Evolutionary conservation across 306 rosid genomes (phyloP), one percentile per base, ranked within the genome.

Genomic region (Cicer yamashitae): DNA sequence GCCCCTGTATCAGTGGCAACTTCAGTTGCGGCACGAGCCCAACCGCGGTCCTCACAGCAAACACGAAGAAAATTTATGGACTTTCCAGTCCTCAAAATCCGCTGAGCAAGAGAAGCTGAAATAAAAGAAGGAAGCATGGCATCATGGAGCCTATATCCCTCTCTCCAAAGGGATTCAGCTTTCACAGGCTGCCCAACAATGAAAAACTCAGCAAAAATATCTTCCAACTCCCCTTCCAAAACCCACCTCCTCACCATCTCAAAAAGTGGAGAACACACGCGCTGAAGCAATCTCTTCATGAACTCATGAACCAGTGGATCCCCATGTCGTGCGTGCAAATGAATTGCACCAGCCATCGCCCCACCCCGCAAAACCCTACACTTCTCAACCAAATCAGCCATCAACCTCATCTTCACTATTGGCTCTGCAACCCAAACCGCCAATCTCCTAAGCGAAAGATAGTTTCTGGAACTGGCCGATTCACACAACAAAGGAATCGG

Each of bases 121-220:
- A 94, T 94, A 67, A 94, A 94, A 7, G 90, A 87, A 77, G 98
- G 99, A 86, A 94, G 96, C 99, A 92, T 94, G n/a, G 85, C 87
- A 7, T 89, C 78, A 25, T 92, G 96, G 69, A 94, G 93, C 84
- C 87, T 86, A 77, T 92, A 94, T 52, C 99, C 98, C 67, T 92
- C 98, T 81, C 98, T 88, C 99, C 98, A 94, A 17, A 94, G 98
- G 15, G 98, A 92, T 77, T 94, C 99, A 7, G 92, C 99, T 79
- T 94, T 94, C 84, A 94, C 99, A 0, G 90, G 90, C 87, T 94
- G 98, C 38, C 96, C 89, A 39, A 94, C 91, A 50, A 94, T 84
- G 58, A 94, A 92, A 73, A 92, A 94, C 75, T 94, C 99, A 3
- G 92, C 76, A 83, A 90, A 94, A 10, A 94, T 81, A 84, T 94